phyloP scores from a whole-genome alignment of 805 yeast species.

The Yarrowia porcina region DNA sequence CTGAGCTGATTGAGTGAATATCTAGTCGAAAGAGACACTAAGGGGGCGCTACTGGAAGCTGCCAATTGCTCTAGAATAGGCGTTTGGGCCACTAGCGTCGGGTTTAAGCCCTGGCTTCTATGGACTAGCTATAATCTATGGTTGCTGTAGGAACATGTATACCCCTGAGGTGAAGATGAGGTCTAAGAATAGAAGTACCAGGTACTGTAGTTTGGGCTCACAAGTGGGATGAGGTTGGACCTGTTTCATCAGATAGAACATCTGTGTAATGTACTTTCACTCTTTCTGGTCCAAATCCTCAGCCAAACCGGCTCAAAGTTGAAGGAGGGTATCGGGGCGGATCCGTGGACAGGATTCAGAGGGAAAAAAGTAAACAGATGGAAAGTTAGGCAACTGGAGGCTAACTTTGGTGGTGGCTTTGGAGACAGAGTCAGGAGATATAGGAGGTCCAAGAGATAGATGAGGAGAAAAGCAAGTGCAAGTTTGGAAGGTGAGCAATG shows the following conservation, averaged over 20 bases:
- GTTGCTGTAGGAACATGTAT: not conserved
- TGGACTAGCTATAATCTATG: not conserved
- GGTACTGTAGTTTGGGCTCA: too few species aligned
- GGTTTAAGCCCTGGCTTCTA: not conserved
- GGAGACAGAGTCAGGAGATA: not conserved
- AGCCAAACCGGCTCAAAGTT: not conserved
- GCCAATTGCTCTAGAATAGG: not conserved
- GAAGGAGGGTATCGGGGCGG: not conserved
- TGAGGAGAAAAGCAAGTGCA: too few species aligned
- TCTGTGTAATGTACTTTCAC: too few species aligned
- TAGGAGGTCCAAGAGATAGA: too few species aligned
- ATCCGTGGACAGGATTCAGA: not conserved
- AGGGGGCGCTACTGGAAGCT: not conserved
- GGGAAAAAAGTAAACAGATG: not conserved
- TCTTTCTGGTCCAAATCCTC: too few species aligned
- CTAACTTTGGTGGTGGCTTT: not conserved
- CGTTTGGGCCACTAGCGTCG: not conserved
- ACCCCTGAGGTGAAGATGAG: not conserved
- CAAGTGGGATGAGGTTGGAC: too few species aligned
- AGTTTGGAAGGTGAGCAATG: too few species aligned
- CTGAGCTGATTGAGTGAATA: not conserved
- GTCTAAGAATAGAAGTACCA: too few species aligned
- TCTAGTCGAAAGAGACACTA: not conserved
- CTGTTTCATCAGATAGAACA: too few species aligned
- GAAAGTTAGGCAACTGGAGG: not conserved